Evolutionary conservation across 2,329 filamentous ascomycete genomes (phyloP), one percentile per base, ranked within the genome.

Genomic region (Talaromyces sp.): DNA sequence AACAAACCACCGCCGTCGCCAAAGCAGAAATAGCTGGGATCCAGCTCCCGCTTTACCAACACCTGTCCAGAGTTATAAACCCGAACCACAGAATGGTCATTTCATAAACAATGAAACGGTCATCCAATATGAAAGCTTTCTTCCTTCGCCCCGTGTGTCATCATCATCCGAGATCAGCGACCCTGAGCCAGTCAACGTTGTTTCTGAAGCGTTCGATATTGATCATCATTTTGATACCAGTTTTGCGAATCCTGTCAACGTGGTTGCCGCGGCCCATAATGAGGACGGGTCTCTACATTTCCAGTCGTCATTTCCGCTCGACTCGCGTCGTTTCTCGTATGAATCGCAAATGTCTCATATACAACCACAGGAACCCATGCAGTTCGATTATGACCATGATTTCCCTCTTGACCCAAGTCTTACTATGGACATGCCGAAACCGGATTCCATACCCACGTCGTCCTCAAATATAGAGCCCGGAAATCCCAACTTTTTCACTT

Each of bases 121-220:
- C 19, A 61, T 61, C 26, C 56, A 54, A 50, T 56, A 43, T 29
- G 56, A 61, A 19, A 63, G 61, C 53, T 63, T 61, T 31, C 59
- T 63, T 26, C 61, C 61, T 17, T 63, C 61, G 14, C 61, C 61
- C 41, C 59, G 59, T 19, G 61, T 61, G n/a, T 61, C 61, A 26
- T 63, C 59, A 26, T 60, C 59, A 27, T 61, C 59, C 6, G 61
- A 63, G 32, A 55, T 57, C 17, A 61, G 61, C 46, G 61, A 63
- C 32, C 61, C 54, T 4, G 61, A 63, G 35, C 48, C 51, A 52
- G 57, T 43, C 53, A 56, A 41, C n/a, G 38, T 29, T 24, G 24
- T 26, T 51, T 48, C 59, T 5, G 59, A 59, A 27, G 51, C 21
- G 32, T 53, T 61, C 19, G 61, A 57, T 31, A 46, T 61, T 29